A percentile compares a stretch with the other conserved stretches of the same genome.
Conservation (phyloP, 768 basidiomycete genomes). For the Tricholoma bakamatsutake region DNA sequence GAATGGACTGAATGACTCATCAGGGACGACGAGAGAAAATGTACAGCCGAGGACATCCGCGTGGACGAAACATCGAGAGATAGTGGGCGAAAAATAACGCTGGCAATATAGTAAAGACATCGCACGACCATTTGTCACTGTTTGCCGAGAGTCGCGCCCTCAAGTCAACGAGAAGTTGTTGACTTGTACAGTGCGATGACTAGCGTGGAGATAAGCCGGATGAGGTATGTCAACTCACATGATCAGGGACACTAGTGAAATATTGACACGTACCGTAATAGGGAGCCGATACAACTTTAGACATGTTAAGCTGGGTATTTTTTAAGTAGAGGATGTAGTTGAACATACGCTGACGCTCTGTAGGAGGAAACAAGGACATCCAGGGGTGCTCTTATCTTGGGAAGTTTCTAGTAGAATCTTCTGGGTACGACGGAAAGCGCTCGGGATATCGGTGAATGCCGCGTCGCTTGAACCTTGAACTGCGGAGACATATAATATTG, state of each 20-base stretch:
- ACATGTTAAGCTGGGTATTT: background rate
- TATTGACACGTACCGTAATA: constrained; percentile 8
- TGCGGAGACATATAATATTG: background rate
- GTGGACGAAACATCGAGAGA: background rate
- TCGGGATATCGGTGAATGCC: background rate
- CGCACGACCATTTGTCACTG: background rate
- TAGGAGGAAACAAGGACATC: background rate
- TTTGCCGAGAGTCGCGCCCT: too few relatives aligned
- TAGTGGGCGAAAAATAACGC: background rate
- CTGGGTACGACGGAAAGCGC: background rate
- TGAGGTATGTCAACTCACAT: constrained; percentile 6
- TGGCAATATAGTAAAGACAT: background rate
- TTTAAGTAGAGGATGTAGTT: too few relatives aligned
- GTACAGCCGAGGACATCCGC: background rate
- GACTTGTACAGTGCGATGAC: too few relatives aligned
- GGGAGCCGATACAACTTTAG: constrained; percentile 3
- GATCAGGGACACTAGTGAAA: constrained; percentile 4
- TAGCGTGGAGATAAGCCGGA: constrained; percentile 9
- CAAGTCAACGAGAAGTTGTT: too few relatives aligned
- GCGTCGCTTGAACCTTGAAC: background rate
- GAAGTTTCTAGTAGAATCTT: background rate
- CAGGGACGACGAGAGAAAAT: too few relatives aligned
- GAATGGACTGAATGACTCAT: background rate
- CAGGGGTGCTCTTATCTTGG: background rate
- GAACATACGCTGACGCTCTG: background rate